Base-by-base conservation (phyloP, 345 rosid genomes). In the Dovyalis caffra region DNA sequence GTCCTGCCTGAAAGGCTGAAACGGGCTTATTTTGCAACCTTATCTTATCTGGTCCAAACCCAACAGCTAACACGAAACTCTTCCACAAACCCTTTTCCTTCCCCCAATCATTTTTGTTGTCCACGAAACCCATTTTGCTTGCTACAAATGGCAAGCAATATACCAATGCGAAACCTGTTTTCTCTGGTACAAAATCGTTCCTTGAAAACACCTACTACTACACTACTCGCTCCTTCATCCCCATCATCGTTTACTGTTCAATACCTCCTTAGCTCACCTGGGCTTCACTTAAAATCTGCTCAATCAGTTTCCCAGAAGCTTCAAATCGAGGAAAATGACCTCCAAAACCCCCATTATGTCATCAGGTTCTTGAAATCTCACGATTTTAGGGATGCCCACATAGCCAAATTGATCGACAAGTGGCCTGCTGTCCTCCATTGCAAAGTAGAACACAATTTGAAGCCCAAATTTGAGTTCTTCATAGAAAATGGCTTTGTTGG, bases 381-480 rank as follows among this genome's bases (percentile, higher is more conserved):
- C 28, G 61, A 78, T 56, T 74, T 80, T 49, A 35, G 28, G 34
- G 49, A 63, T n/a, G 43, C 73, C 57, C 81, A 83, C 31, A 26
- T 68, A 18, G 71, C 78, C 25, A 62, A 63, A 57, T 56, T 83
- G 79, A 38, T 77, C 23, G 63, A 29, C 31, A 77, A 61, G 34
- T 12, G 34, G 18, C 83, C 80, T 15, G 2, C 14, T 9, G 38
- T 77, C 34, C 81, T 79, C 23, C 60, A 2, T 0, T 29, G 25
- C 47, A 74, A 25, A 40, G 62, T 62, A 23, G 57, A 77, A 40
- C 18, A 40, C 28, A 77, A 66, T 57, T 61, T 80, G 5, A 71
- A 20, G 64, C 78, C 79, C 43, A 80, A 83, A 60, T 6, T 80
- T 32, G 79, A 75, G 40, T 77, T 49, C 64, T 51, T 80, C 25